Conservation (phyloP, 192 early-diverging fungal species). For the Coemansia sp. region DNA sequence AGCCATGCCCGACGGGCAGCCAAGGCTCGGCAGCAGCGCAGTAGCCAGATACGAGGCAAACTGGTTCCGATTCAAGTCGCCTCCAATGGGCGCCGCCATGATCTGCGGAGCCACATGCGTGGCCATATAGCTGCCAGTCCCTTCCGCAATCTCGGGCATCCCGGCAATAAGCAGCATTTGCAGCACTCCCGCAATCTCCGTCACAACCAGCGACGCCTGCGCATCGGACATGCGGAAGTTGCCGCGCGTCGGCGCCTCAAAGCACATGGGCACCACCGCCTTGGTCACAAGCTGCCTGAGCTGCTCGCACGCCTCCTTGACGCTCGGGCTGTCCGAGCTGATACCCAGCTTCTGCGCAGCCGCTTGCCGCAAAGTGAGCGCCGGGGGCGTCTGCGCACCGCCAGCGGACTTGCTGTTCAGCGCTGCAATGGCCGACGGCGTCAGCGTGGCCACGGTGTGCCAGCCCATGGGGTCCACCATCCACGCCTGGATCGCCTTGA, state of each 20-base stretch:
- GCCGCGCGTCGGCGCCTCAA: conserved; percentile 73
- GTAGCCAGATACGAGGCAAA: conserved; percentile 36
- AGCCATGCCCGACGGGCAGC: conserved; percentile 60
- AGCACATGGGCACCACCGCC: conserved; percentile 67
- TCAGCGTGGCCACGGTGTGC: conserved; percentile 45
- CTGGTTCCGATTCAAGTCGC: conserved; percentile 40
- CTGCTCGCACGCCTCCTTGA: conserved; percentile 28
- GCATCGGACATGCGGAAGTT: conserved; percentile 74
- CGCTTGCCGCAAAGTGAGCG: conserved; percentile 17
- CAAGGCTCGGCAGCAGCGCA: conserved; percentile 33
- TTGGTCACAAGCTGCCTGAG: conserved; percentile 76
- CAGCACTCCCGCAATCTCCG: conserved; percentile 49
- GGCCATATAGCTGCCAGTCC: conserved; percentile 17
- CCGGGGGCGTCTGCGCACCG: conserved; percentile 1
- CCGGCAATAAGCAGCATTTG: conserved; percentile 47
- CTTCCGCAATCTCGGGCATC: conserved; percentile 23
- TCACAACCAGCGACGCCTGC: conserved; percentile 63
- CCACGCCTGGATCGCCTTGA: conserved; percentile 46
- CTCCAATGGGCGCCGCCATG: conserved; percentile 24
- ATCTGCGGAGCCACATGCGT: conserved; percentile 27
- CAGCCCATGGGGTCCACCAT: conserved; percentile 41
- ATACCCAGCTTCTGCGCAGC: conserved; percentile 23
- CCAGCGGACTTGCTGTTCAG: conserved; percentile 13
- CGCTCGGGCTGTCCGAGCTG: conserved; percentile 15
- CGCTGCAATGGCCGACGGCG: conserved; percentile 27